These are phyloP conservation scores for Stephania yunnanensis DNA, from an alignment of 164 flowering plant genomes.

Conservation along the genomic window DNA sequence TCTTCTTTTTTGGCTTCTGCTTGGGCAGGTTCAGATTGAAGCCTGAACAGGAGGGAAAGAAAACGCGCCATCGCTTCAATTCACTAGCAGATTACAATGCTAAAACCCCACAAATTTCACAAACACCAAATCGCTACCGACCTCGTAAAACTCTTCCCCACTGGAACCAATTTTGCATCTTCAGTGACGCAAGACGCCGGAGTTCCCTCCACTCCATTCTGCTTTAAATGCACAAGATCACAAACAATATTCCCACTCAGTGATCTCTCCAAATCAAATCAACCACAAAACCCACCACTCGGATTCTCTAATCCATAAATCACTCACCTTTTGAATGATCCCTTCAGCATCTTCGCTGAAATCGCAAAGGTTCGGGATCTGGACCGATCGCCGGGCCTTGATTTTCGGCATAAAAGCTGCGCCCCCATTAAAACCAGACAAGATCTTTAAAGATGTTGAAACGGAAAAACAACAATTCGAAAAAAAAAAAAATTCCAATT, in stretches of 20 bases:
- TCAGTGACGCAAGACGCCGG: constrained; percentile 10
- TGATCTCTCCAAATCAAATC: neutral
- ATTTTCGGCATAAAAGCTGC: constrained; percentile 86
- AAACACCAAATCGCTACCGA: constrained; percentile 1
- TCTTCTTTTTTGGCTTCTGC: constrained; percentile 11
- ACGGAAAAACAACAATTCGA: neutral
- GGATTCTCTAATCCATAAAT: neutral
- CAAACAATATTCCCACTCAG: neutral
- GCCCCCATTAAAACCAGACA: constrained; percentile 6
- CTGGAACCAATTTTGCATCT: constrained; percentile 7
- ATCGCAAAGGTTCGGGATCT: constrained; percentile 52
- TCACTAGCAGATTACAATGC: neutral
- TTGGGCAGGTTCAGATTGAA: constrained; percentile 1
- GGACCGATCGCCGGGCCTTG: constrained; percentile 51
- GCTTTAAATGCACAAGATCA: constrained; percentile 3
- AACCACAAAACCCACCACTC: neutral
- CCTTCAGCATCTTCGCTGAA: constrained; percentile 58
- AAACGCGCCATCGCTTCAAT: neutral
- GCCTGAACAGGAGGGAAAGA: constrained; percentile 5
- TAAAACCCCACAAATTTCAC: neutral
- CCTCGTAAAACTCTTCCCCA: constrained; percentile 16
- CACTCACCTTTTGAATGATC: constrained; percentile 32
- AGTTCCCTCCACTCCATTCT: constrained; percentile 28
- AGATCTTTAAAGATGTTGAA: constrained; percentile 1
- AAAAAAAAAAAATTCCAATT: neutral